Percentiles rank a stretch among this genome's conserved stretches.
Conservation (phyloP, 306 rosid species). For the Acacia acuminata region DNA sequence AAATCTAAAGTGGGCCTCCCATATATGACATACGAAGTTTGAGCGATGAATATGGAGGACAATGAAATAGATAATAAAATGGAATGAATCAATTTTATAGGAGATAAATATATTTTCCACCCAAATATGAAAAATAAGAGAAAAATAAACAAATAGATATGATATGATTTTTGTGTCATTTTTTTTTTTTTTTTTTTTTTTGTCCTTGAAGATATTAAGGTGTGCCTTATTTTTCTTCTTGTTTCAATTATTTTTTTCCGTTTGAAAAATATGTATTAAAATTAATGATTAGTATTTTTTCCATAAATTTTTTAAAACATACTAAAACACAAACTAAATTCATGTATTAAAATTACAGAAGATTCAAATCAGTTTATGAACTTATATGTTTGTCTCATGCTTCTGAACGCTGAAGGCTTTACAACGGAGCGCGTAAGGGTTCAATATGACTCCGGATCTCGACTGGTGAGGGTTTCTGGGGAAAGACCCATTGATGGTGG, state of each 20-base stretch:
- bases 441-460: background rate
- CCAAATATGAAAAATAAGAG: no score
- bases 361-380: background rate
- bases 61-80: no score
- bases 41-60: no score
- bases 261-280: no score
- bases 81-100: no score
- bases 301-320: background rate
- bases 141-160: background rate
- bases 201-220: no score
- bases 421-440: slow-evolving; percentile 43
- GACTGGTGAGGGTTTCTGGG: slow-evolving; percentile 40
- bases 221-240: no score
- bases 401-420: slow-evolving; percentile 47
- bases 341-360: background rate
- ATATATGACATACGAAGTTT: no score
- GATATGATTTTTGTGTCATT: background rate
- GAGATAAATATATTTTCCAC: no score
- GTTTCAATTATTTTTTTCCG: no score
- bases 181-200: no score
- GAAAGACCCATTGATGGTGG: slow-evolving; percentile 44
- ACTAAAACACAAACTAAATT: background rate
- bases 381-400: background rate
- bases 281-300: background rate
- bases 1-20: no score